phyloP scores from a whole-genome alignment of 495 filamentous ascomycete genomes.

The Xylaria grammica region DNA sequence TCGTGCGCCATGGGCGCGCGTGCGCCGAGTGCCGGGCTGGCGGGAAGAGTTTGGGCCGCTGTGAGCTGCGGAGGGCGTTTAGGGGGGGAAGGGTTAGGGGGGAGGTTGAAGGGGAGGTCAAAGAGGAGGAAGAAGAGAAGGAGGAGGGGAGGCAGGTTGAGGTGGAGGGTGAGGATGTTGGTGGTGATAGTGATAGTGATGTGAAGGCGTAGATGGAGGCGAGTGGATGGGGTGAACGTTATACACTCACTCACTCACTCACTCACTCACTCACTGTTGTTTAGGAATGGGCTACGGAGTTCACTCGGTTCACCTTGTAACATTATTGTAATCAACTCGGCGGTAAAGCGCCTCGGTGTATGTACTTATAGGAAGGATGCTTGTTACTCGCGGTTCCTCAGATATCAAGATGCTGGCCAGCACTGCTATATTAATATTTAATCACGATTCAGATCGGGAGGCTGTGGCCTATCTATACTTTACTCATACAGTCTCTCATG shows the following conservation, averaged over 20 bases:
- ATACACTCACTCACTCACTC: too few relatives aligned
- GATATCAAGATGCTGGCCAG: neutral
- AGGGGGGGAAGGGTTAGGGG: slow-evolving; percentile 15
- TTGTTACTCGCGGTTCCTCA: neutral
- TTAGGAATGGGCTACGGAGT: neutral
- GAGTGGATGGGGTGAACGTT: too few relatives aligned
- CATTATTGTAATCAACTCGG: neutral
- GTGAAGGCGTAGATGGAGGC: neutral
- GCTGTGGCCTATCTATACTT: too few relatives aligned
- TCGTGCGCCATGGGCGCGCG: slow-evolving; percentile 79
- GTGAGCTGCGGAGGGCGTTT: slow-evolving; percentile 35
- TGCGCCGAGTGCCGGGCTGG: slow-evolving; percentile 76
- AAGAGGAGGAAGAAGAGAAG: slow-evolving; percentile 5
- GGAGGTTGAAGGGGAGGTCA: neutral
- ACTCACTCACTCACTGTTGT: neutral
- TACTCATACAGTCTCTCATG: too few relatives aligned
- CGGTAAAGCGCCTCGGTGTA: neutral
- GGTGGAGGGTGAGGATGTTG: neutral
- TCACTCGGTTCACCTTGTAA: neutral
- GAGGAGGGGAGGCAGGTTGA: neutral
- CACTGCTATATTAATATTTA: neutral
- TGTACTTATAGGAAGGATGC: neutral
- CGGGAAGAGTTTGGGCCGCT: slow-evolving; percentile 30
- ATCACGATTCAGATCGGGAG: too few relatives aligned
- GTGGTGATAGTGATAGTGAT: neutral